Conservation (phyloP, 2,329 filamentous ascomycete genomes). For the Hypoxylon sp. region DNA sequence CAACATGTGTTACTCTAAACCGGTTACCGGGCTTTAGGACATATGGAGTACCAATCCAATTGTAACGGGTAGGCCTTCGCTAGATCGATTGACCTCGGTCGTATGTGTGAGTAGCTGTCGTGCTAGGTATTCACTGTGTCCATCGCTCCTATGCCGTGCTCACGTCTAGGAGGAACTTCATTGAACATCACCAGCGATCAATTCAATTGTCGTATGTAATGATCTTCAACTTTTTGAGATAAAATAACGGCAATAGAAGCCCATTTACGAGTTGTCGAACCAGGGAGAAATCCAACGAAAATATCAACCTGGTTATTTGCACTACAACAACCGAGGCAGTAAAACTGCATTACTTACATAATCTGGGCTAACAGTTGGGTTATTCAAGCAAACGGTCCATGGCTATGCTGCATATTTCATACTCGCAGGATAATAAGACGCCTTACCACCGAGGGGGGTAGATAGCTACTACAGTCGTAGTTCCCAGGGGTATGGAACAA, state of each 20-base stretch:
- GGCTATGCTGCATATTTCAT: neutral
- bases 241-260: neutral
- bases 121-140: neutral
- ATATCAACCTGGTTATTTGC: no score
- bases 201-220: neutral
- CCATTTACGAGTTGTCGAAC: neutral
- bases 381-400: no score
- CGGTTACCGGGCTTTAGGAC: neutral
- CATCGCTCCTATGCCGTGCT: neutral
- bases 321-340: neutral
- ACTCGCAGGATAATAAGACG: neutral
- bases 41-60: neutral
- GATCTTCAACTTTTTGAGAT: neutral
- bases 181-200: neutral
- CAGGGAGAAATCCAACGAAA: neutral
- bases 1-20: constrained; percentile 6
- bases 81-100: neutral
- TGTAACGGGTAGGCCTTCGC: neutral
- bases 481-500: no score
- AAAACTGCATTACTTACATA: no score
- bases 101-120: neutral
- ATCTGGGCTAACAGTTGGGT: no score
- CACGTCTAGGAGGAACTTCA: neutral
- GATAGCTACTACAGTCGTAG: no score
- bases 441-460: no score